Evolutionary conservation across 306 rosid species (phyloP).

Genomic region (Cicer yamashitae): DNA sequence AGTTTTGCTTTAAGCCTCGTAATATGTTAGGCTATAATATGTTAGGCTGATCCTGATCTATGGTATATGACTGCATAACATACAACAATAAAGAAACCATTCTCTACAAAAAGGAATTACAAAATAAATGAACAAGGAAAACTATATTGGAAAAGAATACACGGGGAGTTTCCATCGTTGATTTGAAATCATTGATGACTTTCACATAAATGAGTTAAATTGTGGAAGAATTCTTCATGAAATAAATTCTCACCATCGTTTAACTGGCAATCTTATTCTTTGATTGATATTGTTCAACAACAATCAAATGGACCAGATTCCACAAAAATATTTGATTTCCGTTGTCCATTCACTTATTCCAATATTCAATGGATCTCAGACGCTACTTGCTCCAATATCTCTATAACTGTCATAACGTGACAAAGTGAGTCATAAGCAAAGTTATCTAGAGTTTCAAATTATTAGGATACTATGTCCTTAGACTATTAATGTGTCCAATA

Average conservation of each 20-base stretch:
- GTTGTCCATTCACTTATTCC: conserved; percentile 27
- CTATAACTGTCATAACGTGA: conserved; percentile 31
- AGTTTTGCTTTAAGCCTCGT: no score
- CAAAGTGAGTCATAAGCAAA: conserved; percentile 27
- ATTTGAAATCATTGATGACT: conserved; percentile 30
- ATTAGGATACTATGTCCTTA: neutral
- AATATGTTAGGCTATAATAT: no score
- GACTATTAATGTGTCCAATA: neutral
- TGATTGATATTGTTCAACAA: conserved; percentile 20
- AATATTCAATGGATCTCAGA: conserved; percentile 12
- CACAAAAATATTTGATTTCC: conserved; percentile 36
- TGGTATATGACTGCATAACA: conserved; percentile 7
- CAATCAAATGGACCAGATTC: conserved; percentile 19
- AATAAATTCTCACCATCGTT: conserved; percentile 22
- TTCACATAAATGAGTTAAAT: conserved; percentile 27
- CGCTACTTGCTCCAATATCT: conserved; percentile 28
- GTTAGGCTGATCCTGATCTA: no score
- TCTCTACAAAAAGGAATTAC: neutral
- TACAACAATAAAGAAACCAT: conserved; percentile 1
- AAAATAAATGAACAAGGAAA: conserved; percentile 9
- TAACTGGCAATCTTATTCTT: conserved; percentile 24
- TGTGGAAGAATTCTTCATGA: conserved; percentile 34
- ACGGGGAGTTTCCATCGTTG: conserved; percentile 11
- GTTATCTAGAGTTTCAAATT: conserved; percentile 2
- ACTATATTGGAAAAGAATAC: conserved; percentile 15